Evolutionary conservation across 1,284 basidiomycete genomes (phyloP), one percentile per base, ranked within the genome.

Genomic region (Phylloporus gajari): DNA sequence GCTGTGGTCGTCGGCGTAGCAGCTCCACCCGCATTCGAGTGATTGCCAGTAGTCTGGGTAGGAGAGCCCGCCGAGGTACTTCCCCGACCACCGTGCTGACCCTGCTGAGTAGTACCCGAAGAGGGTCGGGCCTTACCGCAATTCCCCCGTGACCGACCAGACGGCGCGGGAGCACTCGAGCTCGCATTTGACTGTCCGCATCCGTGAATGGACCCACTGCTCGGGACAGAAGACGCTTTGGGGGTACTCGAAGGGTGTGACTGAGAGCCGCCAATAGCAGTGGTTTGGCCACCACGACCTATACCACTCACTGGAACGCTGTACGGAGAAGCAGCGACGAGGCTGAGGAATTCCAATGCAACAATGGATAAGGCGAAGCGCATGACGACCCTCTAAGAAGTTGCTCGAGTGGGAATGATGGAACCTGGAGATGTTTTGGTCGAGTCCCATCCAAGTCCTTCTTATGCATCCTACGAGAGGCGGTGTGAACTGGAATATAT

Each of bases 401-500:
- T 13, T 58, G 56, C 32, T 44, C n/a, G 59, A 53, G 12, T 44
- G n/a, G 46, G 38, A 17, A 42, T 5, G 9, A 27, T 12, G 25
- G 30, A 42, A 40, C 19, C 65, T 70, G 51, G 5, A 7, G 44
- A 48, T 44, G 30, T 32, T 19, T 27, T 38, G 35, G 44, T 1
- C 38, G 58, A 42, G 40, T 5, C 30, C 38, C n/a, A 11, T 42
- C 30, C 44, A 3, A 40, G 65, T 8, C 60, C 60, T 44, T 64
- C 27, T 75, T 75, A 75, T 77, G 23, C 40, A 65, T 73, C 59
- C 56, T n/a, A 27, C 60, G 13, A 44, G 40, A 46, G n/a, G 44
- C 27, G 30, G 35, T n/a, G 59, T 19, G 53, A 40, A 61, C 40
- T 53, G 58, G 48, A 67, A 30, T 59, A 13, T 27, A 25, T 27